Evolutionary conservation across 495 filamentous ascomycete genomes (phyloP), one percentile per base, ranked within the genome.

Genomic region (Amniculicola lignicola): DNA sequence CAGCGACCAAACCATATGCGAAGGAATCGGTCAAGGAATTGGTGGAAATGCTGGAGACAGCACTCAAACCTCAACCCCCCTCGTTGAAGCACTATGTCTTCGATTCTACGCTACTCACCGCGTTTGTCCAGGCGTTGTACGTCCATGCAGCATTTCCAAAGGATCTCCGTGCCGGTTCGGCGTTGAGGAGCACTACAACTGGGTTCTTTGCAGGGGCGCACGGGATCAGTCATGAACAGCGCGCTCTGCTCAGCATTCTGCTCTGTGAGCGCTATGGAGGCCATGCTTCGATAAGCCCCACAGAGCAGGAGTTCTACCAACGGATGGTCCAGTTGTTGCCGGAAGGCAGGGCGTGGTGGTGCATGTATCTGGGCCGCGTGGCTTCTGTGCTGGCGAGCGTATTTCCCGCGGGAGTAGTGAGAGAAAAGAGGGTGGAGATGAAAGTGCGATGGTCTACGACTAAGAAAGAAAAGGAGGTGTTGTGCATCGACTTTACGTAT

Each of bases 241-340:
- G 91, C 2, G 83, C 85, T 0, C 70, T 89, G 1, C 70, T 96
- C 1, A 86, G 84, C 0, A 70, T 96, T 1, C 78, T 85, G 1
- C 77, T 92, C 11, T 90, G 83, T 47, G 86, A 84, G 39, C 78
- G 91, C 57, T 94, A 88, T 79, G 87, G 84, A 12, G 83, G 80
- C 5, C n/a, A 36, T 2, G 18, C 33, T 4, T 75, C 79, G 51
- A 70, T 95, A 1, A 75, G 77, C 9, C 75, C 77, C 1, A 69
- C 69, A 3, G 82, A 86, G 59, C 59, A 70, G 19, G 64, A 66
- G 2, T 69, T 83, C 9, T 73, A 76, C 22, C 48, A 63, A 1
- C 70, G 77, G 11, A 63, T 86, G 0, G 71, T 74, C 14, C 68
- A 70, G 29, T 65, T 83, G 4, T 64, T 79, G 72, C 60, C 60